Base-by-base conservation (phyloP, 2,329 filamentous ascomycete species). In the Westerdykella aurantiaca region DNA sequence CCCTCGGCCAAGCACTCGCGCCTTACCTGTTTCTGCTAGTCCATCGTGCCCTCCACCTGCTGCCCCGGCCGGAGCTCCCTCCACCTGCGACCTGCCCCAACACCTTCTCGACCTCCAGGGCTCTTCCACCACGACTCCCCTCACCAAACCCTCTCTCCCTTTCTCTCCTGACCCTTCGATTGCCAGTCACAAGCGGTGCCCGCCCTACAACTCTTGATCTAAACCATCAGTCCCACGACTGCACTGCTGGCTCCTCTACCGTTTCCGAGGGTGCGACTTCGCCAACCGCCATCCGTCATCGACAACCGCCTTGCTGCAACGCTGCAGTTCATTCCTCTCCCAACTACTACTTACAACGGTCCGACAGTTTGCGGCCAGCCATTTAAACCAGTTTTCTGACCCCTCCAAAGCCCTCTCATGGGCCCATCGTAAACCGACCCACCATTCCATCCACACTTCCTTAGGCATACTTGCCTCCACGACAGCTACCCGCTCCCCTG, bases 401-500 rank as follows among this genome's bases (percentile, higher is more conserved):
- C 7, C 10, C 25, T 22, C 41, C 25, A 33, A 35, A 18, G 25
- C 11, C 45, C 34, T 21, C 52, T 38, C n/a, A 58, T 58, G 55
- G 48, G 38, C 47, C 50, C 52, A 31, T 16, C 31, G 18, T 56
- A 51, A 40, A 16, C 31, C 39, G 18, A 5, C 25, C 25, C 25
- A 29, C n/a, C 14, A 50, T 34, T 44, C 44, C 42, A 29, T 29
- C 25, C 25, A 52, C 41, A 45, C 48, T 48, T 44, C 37, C 31
- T 42, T 50, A 42, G 53, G 56, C 52, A 51, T 50, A 38, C 40
- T 47, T 34, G 49, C 56, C 53, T 48, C 53, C 48, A 45, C 51
- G 47, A 49, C 43, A 39, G 48, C 44, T 50, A 54, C 50, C 53
- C 57, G 60, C 61, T 48, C 50, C 51, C 49, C 49, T 60, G 63